These are phyloP conservation scores for Gracilaria gracilis DNA, from an alignment of 23 red algal genomes.

Conservation along the genomic window DNA sequence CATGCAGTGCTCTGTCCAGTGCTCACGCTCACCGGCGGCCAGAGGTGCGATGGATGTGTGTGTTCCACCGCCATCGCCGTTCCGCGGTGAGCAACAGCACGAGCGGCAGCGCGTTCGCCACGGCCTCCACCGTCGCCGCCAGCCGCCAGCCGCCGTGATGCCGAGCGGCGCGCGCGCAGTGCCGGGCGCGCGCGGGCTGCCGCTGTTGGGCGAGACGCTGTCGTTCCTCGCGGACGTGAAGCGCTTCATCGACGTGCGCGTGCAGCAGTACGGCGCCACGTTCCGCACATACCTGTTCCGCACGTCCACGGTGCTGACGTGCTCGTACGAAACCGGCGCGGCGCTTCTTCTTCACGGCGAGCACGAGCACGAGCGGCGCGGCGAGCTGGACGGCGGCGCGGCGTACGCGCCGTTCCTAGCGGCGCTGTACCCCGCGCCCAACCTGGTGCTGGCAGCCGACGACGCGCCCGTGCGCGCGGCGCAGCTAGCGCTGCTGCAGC, in stretches of 20 bases:
- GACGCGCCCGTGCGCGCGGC: not conserved
- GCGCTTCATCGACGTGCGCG: conserved; percentile 42
- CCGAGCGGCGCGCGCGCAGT: not conserved
- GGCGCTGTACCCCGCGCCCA: conserved; percentile 46
- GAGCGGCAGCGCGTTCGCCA: too few species aligned
- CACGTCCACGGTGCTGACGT: conserved; percentile 12
- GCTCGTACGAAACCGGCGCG: conserved; percentile 10
- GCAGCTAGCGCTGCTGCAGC: not conserved
- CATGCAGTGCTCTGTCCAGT: too few species aligned
- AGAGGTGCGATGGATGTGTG: too few species aligned
- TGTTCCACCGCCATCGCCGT: too few species aligned
- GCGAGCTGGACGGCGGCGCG: not conserved
- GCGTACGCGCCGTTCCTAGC: conserved; percentile 36
- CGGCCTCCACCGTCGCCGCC: too few species aligned
- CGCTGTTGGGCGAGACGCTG: conserved; percentile 45
- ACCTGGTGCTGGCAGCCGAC: conserved; percentile 18
- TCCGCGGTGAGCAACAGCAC: too few species aligned
- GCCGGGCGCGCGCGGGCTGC: conserved; percentile 36
- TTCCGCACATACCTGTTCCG: conserved; percentile 48
- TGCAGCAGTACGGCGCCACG: conserved; percentile 19
- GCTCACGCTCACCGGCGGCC: too few species aligned
- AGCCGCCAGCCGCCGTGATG: not conserved
- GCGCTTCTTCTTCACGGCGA: not conserved
- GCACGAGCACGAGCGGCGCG: not conserved
- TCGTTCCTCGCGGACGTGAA: conserved; percentile 43